A percentile compares a stretch with the other conserved stretches of the same genome.
phyloP scores from a whole-genome alignment of 2,329 filamentous ascomycete genomes.

The Neoascochyta sp. region DNA sequence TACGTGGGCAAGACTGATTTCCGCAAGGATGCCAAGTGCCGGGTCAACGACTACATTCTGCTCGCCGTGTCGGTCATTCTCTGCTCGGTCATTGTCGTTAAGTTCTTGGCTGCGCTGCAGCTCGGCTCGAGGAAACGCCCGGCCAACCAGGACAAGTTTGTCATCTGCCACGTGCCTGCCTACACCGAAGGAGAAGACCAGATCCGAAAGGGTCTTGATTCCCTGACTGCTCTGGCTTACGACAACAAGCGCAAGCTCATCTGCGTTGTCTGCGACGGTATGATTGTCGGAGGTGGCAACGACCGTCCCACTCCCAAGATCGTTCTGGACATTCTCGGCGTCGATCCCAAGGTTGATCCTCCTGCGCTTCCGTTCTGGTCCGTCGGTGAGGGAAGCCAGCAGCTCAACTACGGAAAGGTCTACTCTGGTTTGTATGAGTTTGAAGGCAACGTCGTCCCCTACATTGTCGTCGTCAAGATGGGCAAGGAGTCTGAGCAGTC shows the following conservation, averaged over 20 bases:
- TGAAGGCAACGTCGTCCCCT: conserved; percentile 95
- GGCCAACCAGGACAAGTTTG: conserved; percentile 92
- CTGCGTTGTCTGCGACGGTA: conserved; percentile 92
- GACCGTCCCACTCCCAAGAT: conserved; percentile 97
- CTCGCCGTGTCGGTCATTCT: conserved; percentile 83
- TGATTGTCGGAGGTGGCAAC: conserved; percentile 94
- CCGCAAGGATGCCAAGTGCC: conserved; percentile 69
- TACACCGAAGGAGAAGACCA: conserved; percentile 98
- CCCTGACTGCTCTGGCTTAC: conserved; percentile 88
- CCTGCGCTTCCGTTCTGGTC: conserved; percentile 92
- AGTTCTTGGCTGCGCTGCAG: conserved; percentile 90
- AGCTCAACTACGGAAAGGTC: conserved; percentile 97
- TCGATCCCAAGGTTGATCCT: conserved; percentile 94
- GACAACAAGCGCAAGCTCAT: conserved; percentile 98
- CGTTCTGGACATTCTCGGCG: conserved; percentile 92
- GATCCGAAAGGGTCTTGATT: conserved; percentile 86
- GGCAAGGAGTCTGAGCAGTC: conserved; percentile 92
- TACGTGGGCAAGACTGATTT: conserved; percentile 84
- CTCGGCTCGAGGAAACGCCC: conserved; percentile 89
- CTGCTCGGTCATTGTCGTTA: conserved; percentile 73
- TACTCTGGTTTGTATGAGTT: conserved; percentile 97
- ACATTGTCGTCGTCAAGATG: conserved; percentile 92
- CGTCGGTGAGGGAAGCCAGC: conserved; percentile 80
- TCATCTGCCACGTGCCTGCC: conserved; percentile 95
- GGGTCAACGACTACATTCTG: conserved; percentile 87